A percentile compares a stretch with the other conserved stretches of the same genome.
phyloP scores from a whole-genome alignment of 1,284 basidiomycete species.

The Wallemia mellicola region DNA sequence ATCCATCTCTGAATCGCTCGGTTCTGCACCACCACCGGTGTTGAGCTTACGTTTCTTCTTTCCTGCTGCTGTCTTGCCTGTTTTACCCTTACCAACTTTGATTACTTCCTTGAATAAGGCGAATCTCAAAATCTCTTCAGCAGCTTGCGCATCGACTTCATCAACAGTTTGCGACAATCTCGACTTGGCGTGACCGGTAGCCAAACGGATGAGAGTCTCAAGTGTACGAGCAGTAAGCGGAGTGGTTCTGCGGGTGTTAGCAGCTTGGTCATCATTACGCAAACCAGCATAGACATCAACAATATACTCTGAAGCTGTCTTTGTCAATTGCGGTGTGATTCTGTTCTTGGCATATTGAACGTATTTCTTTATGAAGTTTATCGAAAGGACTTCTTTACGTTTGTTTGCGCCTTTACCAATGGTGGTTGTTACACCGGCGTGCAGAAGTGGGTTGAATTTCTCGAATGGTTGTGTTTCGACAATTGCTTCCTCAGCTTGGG shows the following conservation, averaged over 20 bases:
- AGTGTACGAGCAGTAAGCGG: constrained; percentile 94
- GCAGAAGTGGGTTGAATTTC: constrained; percentile 84
- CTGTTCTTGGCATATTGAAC: constrained; percentile 89
- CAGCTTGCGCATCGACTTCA: constrained; percentile 56
- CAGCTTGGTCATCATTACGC: constrained; percentile 71
- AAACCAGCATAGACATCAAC: constrained; percentile 72
- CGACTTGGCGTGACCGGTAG: constrained; percentile 92
- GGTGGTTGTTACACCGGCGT: constrained; percentile 34
- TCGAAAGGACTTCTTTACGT: constrained; percentile 61
- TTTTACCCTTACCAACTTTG: constrained; percentile 16
- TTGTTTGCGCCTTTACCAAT: constrained; percentile 18
- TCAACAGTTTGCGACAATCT: constrained; percentile 62
- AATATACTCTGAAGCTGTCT: constrained; percentile 82
- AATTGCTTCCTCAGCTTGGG: constrained; percentile 21
- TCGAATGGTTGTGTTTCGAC: constrained; percentile 58
- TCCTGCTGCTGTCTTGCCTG: constrained; percentile 8
- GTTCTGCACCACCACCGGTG: constrained; percentile 22
- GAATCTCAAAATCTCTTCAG: constrained; percentile 84
- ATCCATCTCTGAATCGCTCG: constrained; percentile 14
- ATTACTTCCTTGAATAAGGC: constrained; percentile 95
- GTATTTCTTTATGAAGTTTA: constrained; percentile 92
- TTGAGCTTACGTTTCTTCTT: constrained; percentile 54
- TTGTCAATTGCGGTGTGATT: constrained; percentile 53
- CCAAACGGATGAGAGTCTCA: constrained; percentile 89
- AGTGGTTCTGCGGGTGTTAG: constrained; percentile 74